Conservation (phyloP, 1,284 basidiomycete species). For the Heliocybe sulcata region DNA sequence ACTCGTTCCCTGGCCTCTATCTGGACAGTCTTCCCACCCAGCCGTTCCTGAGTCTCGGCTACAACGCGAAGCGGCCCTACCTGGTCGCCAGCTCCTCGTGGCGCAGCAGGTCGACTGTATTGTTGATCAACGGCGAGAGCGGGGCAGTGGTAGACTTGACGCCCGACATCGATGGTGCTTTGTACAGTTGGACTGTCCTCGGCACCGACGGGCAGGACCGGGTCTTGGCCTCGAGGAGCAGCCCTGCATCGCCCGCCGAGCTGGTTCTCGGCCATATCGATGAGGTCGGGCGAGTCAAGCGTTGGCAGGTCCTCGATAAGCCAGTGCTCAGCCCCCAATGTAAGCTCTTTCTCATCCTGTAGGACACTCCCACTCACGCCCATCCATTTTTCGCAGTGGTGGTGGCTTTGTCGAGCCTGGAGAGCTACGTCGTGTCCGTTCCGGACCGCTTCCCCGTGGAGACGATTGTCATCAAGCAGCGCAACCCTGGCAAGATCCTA, state of each 20-base stretch:
- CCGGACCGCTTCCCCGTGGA: conserved; percentile 42
- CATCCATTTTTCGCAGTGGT: conserved; percentile 25
- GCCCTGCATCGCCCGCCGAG: conserved; percentile 40
- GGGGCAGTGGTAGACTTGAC: conserved; percentile 37
- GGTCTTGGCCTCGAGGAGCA: conserved; percentile 45
- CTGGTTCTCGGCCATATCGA: conserved; percentile 39
- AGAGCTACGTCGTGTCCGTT: conserved; percentile 35
- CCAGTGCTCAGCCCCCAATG: conserved; percentile 30
- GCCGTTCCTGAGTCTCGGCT: conserved; percentile 32
- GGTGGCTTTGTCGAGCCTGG: conserved; percentile 30
- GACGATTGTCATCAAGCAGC: conserved; percentile 37
- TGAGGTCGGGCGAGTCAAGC: conserved; percentile 15
- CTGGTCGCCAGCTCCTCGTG: conserved; percentile 43
- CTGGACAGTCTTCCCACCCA: conserved; percentile 36
- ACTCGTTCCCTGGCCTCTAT: conserved; percentile 60
- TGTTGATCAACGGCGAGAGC: conserved; percentile 29
- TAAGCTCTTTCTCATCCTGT: conserved; percentile 18
- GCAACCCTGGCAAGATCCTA: conserved; percentile 9
- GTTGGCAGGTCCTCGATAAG: conserved; percentile 36
- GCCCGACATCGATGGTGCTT: conserved; percentile 22
- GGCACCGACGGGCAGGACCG: conserved; percentile 38
- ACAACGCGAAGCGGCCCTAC: conserved; percentile 12
- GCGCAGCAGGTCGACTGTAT: conserved; percentile 42
- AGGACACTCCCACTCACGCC: neutral
- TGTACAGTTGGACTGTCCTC: conserved; percentile 47